Conservation (phyloP, 371 early-diverging fungal genomes). For the Dichotomocladium elegans region DNA sequence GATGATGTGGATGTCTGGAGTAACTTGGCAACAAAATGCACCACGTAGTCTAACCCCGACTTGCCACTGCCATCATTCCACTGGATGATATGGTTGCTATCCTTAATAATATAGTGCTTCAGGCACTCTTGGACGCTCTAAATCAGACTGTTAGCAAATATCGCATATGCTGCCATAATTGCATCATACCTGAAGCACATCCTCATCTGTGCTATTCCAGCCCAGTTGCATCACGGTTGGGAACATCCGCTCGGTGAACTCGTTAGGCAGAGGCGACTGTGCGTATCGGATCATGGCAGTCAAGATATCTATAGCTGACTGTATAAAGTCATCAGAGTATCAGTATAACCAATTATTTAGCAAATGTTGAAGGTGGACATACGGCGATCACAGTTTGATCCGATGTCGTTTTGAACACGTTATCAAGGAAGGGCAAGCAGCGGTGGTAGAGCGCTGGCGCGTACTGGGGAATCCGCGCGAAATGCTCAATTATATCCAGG, state of each 20-base stretch:
- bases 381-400: conserved; percentile 52
- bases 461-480: conserved; percentile 67
- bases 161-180: conserved; percentile 7
- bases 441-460: conserved; percentile 61
- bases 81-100: conserved; percentile 56
- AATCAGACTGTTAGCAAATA: not conserved
- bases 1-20: conserved; percentile 70
- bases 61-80: conserved; percentile 67
- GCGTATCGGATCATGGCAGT: conserved; percentile 58
- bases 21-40: conserved; percentile 76
- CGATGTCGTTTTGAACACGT: conserved; percentile 47
- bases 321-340: not conserved
- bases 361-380: conserved; percentile 11
- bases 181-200: conserved; percentile 33
- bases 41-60: conserved; percentile 73
- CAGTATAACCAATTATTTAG: too few species aligned
- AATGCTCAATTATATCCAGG: conserved; percentile 71
- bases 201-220: conserved; percentile 59
- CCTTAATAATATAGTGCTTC: conserved; percentile 61
- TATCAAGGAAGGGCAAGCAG: conserved; percentile 67
- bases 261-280: conserved; percentile 70
- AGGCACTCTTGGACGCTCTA: conserved; percentile 62
- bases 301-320: conserved; percentile 75
- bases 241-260: conserved; percentile 74
- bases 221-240: conserved; percentile 77